phyloP scores from a whole-genome alignment of 495 filamentous ascomycete genomes.

The Lophiotrema nucula region DNA sequence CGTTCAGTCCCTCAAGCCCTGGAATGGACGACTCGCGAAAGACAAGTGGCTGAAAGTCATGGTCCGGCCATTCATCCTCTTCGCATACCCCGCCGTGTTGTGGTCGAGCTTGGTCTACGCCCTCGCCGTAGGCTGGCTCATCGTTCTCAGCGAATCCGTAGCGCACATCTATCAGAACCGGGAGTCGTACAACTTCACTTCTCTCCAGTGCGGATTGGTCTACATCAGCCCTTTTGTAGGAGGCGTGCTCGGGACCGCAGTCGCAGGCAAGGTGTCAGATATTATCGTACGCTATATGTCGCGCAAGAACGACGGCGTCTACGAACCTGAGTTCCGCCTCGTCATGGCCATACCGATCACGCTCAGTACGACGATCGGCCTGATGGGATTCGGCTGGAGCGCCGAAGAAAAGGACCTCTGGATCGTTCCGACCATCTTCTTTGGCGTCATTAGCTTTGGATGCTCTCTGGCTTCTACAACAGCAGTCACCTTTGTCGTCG shows the following conservation, averaged over 20 bases:
- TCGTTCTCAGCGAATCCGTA: constrained; percentile 82
- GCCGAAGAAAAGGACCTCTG: constrained; percentile 76
- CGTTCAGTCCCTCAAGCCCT: constrained; percentile 65
- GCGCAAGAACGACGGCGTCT: constrained; percentile 81
- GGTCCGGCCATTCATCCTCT: constrained; percentile 79
- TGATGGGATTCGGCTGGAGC: constrained; percentile 95
- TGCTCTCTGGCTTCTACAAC: constrained; percentile 90
- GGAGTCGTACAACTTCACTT: constrained; percentile 83
- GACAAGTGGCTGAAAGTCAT: constrained; percentile 79
- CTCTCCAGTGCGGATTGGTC: constrained; percentile 77
- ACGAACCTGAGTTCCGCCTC: constrained; percentile 93
- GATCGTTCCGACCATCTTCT: constrained; percentile 86
- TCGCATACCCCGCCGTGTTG: constrained; percentile 84
- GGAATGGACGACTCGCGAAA: constrained; percentile 71
- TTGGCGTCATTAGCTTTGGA: constrained; percentile 92
- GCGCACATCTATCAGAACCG: constrained; percentile 68
- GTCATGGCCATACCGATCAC: constrained; percentile 73
- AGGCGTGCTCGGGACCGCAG: constrained; percentile 83
- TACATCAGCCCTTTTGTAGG: constrained; percentile 91
- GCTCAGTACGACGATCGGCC: constrained; percentile 81
- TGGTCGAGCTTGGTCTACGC: constrained; percentile 88
- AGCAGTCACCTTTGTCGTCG: constrained; percentile 89
- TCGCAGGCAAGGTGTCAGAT: constrained; percentile 87
- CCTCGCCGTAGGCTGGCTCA: constrained; percentile 91
- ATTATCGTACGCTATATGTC: constrained; percentile 80